A percentile compares a stretch with the other conserved stretches of the same genome.
These are phyloP conservation scores for Penicillium waksmanii DNA, from an alignment of 495 filamentous ascomycete species.

Conservation along the genomic window DNA sequence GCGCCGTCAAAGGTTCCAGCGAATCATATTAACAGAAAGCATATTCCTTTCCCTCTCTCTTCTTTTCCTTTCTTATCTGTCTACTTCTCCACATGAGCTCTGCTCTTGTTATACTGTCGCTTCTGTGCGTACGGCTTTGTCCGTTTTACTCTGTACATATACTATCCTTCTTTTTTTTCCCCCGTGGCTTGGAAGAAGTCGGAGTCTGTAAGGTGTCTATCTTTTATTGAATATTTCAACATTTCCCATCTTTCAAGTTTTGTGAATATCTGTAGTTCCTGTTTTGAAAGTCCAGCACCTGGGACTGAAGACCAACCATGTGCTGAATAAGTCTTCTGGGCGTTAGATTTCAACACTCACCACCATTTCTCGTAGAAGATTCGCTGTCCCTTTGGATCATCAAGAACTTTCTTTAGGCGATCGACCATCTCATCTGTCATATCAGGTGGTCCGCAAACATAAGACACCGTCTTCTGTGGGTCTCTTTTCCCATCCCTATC, in stretches of 20 bases:
- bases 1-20: constrained; percentile 53
- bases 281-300: neutral
- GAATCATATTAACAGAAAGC: constrained; percentile 18
- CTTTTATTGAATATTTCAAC: constrained; percentile 26
- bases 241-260: neutral
- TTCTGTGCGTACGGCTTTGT: constrained; percentile 14
- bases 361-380: constrained; percentile 91
- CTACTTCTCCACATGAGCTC: neutral
- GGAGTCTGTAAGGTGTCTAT: constrained; percentile 29
- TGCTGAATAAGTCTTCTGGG: no score
- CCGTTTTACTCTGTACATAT: constrained; percentile 32
- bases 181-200: constrained; percentile 30
- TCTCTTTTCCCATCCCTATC: constrained; percentile 41
- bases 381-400: constrained; percentile 51
- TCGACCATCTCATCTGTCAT: constrained; percentile 83
- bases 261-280: neutral
- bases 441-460: constrained; percentile 75
- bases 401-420: constrained; percentile 50
- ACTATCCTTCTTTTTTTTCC: constrained; percentile 10
- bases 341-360: constrained; percentile 40
- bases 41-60: constrained; percentile 8
- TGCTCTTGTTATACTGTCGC: constrained; percentile 24
- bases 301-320: neutral
- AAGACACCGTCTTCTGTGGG: constrained; percentile 60
- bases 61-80: constrained; percentile 16